A percentile compares a stretch with the other conserved stretches of the same genome.
Conservation (phyloP, 164 flowering plant genomes). For the Stephania cephalantha region DNA sequence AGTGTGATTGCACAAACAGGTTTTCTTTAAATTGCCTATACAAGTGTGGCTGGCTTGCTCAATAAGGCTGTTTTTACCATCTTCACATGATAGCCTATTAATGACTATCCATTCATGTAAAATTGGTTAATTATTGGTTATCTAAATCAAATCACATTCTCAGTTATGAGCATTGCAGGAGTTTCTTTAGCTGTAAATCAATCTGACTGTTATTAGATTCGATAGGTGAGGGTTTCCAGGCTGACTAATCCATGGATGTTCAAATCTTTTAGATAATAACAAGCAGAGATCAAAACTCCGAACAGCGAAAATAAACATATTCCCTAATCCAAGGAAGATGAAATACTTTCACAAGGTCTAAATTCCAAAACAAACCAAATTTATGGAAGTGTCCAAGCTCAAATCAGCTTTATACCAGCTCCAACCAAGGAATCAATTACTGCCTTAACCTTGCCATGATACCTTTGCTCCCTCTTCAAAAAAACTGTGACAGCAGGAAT, state of each 20-base stretch:
- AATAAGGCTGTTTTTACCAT: not conserved
- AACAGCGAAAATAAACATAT: too few relatives aligned
- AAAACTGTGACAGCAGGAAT: slow-evolving; percentile 67
- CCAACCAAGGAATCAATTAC: slow-evolving; percentile 63
- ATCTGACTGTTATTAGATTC: too few relatives aligned
- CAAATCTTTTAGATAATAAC: too few relatives aligned
- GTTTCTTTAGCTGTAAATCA: too few relatives aligned
- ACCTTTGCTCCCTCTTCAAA: slow-evolving; percentile 63
- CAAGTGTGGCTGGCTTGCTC: too few relatives aligned
- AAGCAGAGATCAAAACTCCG: too few relatives aligned
- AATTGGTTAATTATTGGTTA: not conserved
- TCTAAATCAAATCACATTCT: not conserved
- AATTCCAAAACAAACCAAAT: not conserved
- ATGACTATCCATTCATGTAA: not conserved
- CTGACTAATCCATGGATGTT: too few relatives aligned
- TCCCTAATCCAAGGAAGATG: too few relatives aligned
- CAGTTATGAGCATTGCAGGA: not conserved
- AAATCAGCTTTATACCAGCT: slow-evolving; percentile 60
- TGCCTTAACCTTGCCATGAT: slow-evolving; percentile 86
- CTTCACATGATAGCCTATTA: not conserved
- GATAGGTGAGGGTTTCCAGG: too few relatives aligned
- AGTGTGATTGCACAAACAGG: too few relatives aligned
- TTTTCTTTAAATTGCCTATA: too few relatives aligned
- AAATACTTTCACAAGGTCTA: too few relatives aligned
- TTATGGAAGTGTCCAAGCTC: slow-evolving; percentile 4